Evolutionary conservation across 306 rosid species (phyloP), one percentile per base, ranked within the genome.

Genomic region (Vigna reflexopilosa): DNA sequence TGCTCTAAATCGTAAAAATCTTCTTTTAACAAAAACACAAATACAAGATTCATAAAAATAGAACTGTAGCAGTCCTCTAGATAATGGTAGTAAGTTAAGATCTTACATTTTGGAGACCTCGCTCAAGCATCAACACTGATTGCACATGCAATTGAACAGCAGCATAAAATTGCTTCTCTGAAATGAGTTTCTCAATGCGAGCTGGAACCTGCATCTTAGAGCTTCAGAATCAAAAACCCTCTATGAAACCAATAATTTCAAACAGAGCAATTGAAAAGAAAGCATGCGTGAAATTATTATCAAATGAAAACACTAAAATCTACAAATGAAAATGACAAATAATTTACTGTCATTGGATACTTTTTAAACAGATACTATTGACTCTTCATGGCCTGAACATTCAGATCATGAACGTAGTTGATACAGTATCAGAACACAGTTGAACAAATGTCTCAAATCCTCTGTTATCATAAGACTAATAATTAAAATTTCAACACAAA

Each of bases 111-210:
- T 96, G 99, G 84, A 95, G 97, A 73, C 97, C 95, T 64, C 97
- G 89, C 85, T 96, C 99, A 9, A 96, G 99, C 92, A 96, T 91
- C 85, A 91, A 83, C 57, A 88, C 80, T 52, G 99, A 93, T 66
- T 93, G 99, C 77, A 91, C 93, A 71, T 90, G 94, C 84, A 93
- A 86, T 75, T 96, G 99, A 86, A 96, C 91, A 2, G 98, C 98
- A 57, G 98, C 99, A 87, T 96, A 96, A 80, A 83, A 91, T 88
- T 96, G 98, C 90, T 91, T 96, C 65, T 93, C 98, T 0, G 91
- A 82, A 80, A 96, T 93, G 72, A 91, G 91, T 79, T 96, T 90
- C 87, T 96, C 99, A 45, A 96, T 87, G 70, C 91, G 93, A 70
- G 91, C 89, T 3, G 99, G 99, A 89, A 96, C 99, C 99, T 96